These are phyloP conservation scores for Alternaria atra DNA, from an alignment of 2,329 filamentous ascomycete species.

Conservation along the genomic window DNA sequence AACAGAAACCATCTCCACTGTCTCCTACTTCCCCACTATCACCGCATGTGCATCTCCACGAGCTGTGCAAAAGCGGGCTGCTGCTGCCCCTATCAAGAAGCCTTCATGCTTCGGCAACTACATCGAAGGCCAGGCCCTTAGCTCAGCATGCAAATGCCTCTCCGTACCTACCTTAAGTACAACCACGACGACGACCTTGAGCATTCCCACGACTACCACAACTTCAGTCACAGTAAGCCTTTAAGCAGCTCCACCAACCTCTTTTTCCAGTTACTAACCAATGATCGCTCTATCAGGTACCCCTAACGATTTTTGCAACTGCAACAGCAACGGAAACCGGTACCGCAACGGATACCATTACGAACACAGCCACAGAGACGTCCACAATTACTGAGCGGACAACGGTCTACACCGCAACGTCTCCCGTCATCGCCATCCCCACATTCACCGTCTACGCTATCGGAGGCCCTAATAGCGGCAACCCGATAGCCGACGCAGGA, in stretches of 20 bases:
- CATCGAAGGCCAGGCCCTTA: neutral
- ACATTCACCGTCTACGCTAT: neutral
- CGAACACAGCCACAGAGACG: neutral
- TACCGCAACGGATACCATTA: neutral
- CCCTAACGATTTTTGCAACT: neutral
- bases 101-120: neutral
- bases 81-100: neutral
- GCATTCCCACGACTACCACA: neutral
- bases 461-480: neutral
- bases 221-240: neutral
- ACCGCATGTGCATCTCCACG: neutral
- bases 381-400: neutral
- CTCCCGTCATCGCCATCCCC: neutral
- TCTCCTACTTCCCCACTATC: neutral
- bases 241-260: accelerated
- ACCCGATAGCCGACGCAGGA: neutral
- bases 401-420: neutral
- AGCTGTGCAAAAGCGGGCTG: neutral
- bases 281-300: neutral
- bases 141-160: neutral
- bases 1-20: neutral
- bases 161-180: neutral
- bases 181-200: neutral
- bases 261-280: neutral
- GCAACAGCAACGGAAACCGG: neutral